Base-by-base conservation (phyloP, 768 basidiomycete genomes). In the Tylopilus rubrobrunneus region DNA sequence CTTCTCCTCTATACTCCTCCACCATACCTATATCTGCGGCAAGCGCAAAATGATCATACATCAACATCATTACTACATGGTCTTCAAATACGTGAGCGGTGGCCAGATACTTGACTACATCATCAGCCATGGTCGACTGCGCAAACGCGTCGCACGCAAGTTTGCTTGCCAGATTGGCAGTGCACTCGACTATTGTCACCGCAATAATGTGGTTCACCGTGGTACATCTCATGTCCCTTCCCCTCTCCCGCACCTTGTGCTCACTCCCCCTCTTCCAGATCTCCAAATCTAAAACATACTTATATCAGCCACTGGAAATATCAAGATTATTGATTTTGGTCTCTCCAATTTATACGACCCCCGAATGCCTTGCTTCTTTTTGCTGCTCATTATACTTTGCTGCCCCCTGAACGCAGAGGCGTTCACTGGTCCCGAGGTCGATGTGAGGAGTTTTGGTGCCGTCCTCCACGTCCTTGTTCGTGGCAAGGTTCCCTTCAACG, bases 101-200 rank as follows among this genome's bases (percentile, higher is more conserved):
- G 97, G 97, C 1, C 97, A 99, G 78, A 94, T 99, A 92, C 84
- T n/a, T n/a, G n/a, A n/a, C n/a, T n/a, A n/a, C n/a, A n/a, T n/a
- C n/a, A n/a, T n/a, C n/a, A n/a, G n/a, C 63, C 97, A 99, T 64
- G 97, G 97, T n/a, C 81, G 97, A 33, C 80, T 98, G 54, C 81
- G 97, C 44, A 97, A 98, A 72, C 83, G 96, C 52, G 92, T 94
- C 39, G 97, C 97, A 21, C 78, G 97, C 62, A 98, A 98, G 76
- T 99, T 99, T 73, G 94, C 97, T 5, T 75, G 97, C 31, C 97
- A 99, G 73, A 98, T 99, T 57, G 95, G 92, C 34, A 91, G 88
- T 62, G 97, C 97, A 1, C 77, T 99, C 25, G 90, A 96, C 67
- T 98, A 99, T 71, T 96, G 94, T 68, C 97, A 99, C 74, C 83